Percentiles rank a stretch among this genome's conserved stretches.
phyloP scores from a whole-genome alignment of 208 protist species.

The Leishmania amazonensis region DNA sequence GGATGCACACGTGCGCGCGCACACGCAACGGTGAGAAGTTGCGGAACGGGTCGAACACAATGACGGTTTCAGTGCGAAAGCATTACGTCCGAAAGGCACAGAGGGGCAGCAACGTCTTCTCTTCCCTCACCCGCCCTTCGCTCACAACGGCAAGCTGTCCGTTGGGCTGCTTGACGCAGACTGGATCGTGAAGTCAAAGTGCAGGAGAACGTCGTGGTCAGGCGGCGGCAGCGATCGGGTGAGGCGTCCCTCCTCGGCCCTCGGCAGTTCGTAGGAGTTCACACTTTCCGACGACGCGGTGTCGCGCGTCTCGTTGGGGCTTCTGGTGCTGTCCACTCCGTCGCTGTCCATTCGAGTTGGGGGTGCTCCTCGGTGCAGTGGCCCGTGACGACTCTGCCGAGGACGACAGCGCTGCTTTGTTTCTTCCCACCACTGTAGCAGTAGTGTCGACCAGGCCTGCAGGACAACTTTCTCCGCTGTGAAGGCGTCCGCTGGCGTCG shows the following conservation, averaged over 20 bases:
- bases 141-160: slow-evolving; percentile 6
- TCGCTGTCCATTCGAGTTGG: slow-evolving; percentile 5
- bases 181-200: slow-evolving; percentile 29
- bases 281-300: slow-evolving; percentile 17
- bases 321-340: not conserved
- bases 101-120: not conserved
- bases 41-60: not conserved
- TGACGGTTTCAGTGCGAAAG: not conserved
- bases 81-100: not conserved
- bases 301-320: slow-evolving; percentile 10
- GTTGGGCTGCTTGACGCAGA: slow-evolving; percentile 13
- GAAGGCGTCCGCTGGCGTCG: slow-evolving; percentile 2
- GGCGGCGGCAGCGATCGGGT: slow-evolving; percentile 10
- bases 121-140: not conserved
- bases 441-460: slow-evolving; percentile 26
- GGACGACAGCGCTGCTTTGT: slow-evolving; percentile 26
- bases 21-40: not conserved
- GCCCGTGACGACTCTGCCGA: slow-evolving; percentile 10
- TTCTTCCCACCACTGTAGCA: slow-evolving; percentile 30
- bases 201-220: slow-evolving; percentile 22
- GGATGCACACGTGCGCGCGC: not conserved
- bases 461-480: slow-evolving; percentile 13
- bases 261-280: slow-evolving; percentile 17
- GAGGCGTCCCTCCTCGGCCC: not conserved
- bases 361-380: not conserved